These are phyloP conservation scores for Nicotiana noctiflora DNA, from an alignment of 257 asterid species.

Conservation along the genomic window DNA sequence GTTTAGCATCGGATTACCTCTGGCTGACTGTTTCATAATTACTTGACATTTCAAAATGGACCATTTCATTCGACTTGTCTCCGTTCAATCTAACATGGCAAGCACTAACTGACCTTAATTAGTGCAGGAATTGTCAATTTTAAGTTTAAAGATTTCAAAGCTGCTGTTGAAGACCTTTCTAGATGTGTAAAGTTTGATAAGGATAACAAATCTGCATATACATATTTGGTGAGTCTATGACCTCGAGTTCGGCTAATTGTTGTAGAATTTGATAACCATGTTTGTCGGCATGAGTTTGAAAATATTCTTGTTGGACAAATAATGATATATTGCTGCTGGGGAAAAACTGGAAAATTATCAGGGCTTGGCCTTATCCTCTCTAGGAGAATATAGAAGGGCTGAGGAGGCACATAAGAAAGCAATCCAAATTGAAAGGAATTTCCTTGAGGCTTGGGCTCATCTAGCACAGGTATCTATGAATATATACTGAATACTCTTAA, in stretches of 20 bases:
- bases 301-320: not conserved
- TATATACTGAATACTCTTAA: not conserved
- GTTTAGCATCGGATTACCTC: not conserved
- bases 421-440: constrained; percentile 68
- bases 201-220: constrained; percentile 89
- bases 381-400: constrained; percentile 79
- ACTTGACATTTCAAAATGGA: not conserved
- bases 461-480: constrained; percentile 71
- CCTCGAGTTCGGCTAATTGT: constrained; percentile 8
- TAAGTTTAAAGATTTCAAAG: constrained; percentile 84
- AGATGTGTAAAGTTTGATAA: constrained; percentile 70
- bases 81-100: not conserved
- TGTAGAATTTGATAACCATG: not conserved
- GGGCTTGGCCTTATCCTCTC: constrained; percentile 88
- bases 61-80: constrained; percentile 1
- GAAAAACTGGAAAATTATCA: constrained; percentile 21
- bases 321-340: constrained; percentile 10
- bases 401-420: constrained; percentile 94
- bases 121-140: constrained; percentile 87
- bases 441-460: constrained; percentile 96
- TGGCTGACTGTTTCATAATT: not conserved
- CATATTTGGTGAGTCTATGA: constrained; percentile 71
- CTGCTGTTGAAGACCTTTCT: constrained; percentile 90
- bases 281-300: not conserved
- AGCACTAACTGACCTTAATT: constrained; percentile 6